phyloP scores from a whole-genome alignment of 1,139 yeast species.

The Wickerhamiella pararugosa region DNA sequence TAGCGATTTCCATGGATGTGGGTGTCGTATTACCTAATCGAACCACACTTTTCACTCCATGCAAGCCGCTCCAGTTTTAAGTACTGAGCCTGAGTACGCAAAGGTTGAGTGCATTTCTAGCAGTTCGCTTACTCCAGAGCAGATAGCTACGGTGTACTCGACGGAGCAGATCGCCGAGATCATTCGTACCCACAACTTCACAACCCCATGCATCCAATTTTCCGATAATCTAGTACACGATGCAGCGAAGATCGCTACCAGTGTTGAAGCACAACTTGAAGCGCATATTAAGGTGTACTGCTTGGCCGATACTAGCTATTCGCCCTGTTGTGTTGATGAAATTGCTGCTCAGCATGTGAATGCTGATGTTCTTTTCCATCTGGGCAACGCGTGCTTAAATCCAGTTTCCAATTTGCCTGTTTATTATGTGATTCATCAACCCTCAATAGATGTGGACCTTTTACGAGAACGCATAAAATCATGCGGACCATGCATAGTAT shows the following conservation, averaged over 20 bases:
- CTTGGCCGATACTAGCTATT: constrained; percentile 88
- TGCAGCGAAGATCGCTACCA: constrained; percentile 51
- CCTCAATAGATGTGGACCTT: constrained; percentile 12
- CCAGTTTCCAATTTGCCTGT: constrained; percentile 55
- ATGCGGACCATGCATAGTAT: constrained; percentile 16
- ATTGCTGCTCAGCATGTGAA: constrained; percentile 89
- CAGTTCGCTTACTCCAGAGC: constrained; percentile 3
- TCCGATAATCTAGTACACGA: constrained; percentile 73
- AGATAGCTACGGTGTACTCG: constrained; percentile 5
- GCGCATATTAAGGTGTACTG: constrained; percentile 19
- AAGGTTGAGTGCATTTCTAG: constrained; percentile 7
- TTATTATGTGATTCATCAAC: constrained; percentile 56
- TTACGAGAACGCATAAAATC: constrained; percentile 16
- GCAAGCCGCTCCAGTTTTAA: constrained; percentile 13
- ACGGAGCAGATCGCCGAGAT: constrained; percentile 10
- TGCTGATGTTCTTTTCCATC: constrained; percentile 78
- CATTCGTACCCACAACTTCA: constrained; percentile 24
- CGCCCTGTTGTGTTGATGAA: constrained; percentile 92
- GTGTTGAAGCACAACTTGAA: constrained; percentile 26
- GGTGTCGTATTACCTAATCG: not conserved
- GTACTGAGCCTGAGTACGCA: constrained; percentile 14
- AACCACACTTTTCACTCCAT: not conserved
- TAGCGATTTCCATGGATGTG: constrained; percentile 1
- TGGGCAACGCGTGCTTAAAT: constrained; percentile 88
- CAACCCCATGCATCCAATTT: constrained; percentile 66